Evolutionary conservation across 2,329 filamentous ascomycete species (phyloP).

Genomic region (Cladosporium colombiae): DNA sequence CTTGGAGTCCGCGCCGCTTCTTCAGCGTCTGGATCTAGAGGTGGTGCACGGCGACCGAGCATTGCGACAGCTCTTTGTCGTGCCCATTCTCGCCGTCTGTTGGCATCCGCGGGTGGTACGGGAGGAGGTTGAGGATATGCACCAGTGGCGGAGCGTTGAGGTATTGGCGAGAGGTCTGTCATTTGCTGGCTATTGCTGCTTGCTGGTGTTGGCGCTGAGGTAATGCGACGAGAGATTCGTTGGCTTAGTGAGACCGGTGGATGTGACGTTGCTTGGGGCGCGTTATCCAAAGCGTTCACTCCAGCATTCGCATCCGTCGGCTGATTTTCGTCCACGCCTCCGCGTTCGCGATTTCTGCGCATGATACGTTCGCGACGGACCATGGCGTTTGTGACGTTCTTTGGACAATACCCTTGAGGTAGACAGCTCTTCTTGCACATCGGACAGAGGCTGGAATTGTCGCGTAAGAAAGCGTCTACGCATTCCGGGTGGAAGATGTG

Average conservation of each 20-base stretch:
- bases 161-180: conserved; percentile 22
- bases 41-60: conserved; percentile 37
- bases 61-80: conserved; percentile 47
- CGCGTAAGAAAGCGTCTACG: conserved; percentile 78
- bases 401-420: conserved; percentile 60
- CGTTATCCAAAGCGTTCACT: not conserved
- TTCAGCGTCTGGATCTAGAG: conserved; percentile 34
- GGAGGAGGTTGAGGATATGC: conserved; percentile 23
- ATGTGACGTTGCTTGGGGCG: conserved; percentile 12
- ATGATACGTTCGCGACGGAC: conserved; percentile 76
- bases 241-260: conserved; percentile 17
- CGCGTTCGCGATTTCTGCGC: conserved; percentile 58
- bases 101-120: conserved; percentile 16
- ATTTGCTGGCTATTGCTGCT: conserved; percentile 25
- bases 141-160: conserved; percentile 11
- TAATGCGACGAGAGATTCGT: conserved; percentile 14
- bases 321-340: conserved; percentile 8
- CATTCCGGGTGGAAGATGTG: conserved; percentile 95
- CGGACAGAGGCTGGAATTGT: conserved; percentile 83
- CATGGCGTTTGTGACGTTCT: conserved; percentile 78
- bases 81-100: conserved; percentile 47
- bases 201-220: conserved; percentile 11
- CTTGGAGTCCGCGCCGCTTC: conserved; percentile 29
- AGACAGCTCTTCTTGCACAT: conserved; percentile 85
- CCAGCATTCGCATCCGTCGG: not conserved